Conservation (phyloP, 2,329 filamentous ascomycete species). For the Camillea tinctor region DNA sequence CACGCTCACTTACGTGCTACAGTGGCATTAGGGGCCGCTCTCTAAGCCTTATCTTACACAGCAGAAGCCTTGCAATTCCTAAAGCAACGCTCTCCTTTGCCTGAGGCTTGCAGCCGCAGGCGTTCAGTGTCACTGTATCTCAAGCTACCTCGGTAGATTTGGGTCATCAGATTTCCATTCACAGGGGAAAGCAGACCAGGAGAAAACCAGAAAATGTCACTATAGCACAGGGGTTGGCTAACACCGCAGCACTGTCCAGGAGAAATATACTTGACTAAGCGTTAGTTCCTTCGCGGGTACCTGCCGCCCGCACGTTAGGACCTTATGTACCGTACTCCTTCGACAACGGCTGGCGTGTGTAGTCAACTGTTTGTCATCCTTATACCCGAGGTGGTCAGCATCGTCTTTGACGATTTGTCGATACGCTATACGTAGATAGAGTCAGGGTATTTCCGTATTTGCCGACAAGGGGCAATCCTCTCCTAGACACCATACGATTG, state of each 20-base stretch:
- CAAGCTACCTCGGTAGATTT: constrained; percentile 12
- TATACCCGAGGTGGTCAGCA: constrained; percentile 12
- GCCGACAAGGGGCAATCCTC: constrained; percentile 7
- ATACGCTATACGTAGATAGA: not conserved
- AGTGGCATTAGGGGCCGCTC: constrained; percentile 5
- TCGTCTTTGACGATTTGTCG: not conserved
- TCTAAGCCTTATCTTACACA: constrained; percentile 9
- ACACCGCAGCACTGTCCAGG: not conserved
- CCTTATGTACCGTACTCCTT: constrained; percentile 12
- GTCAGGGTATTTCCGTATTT: constrained; percentile 14
- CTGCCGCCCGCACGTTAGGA: constrained; percentile 20
- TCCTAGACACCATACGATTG: not conserved
- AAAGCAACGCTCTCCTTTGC: constrained; percentile 1
- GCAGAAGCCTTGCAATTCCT: not conserved
- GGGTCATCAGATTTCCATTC: not conserved
- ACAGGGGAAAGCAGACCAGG: not conserved
- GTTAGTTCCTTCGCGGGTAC: constrained; percentile 21
- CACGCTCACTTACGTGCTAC: not conserved
- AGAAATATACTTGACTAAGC: constrained; percentile 1
- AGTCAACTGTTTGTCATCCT: not conserved
- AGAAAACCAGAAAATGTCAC: not conserved
- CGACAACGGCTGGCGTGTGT: constrained; percentile 2
- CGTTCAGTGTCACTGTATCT: constrained; percentile 11
- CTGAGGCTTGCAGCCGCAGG: constrained; percentile 21
- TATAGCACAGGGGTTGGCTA: not conserved